Evolutionary conservation across 176 grass and related monocot genomes (phyloP), one percentile per base, ranked within the genome.

Genomic region (Ampelocalamus luodianensis): DNA sequence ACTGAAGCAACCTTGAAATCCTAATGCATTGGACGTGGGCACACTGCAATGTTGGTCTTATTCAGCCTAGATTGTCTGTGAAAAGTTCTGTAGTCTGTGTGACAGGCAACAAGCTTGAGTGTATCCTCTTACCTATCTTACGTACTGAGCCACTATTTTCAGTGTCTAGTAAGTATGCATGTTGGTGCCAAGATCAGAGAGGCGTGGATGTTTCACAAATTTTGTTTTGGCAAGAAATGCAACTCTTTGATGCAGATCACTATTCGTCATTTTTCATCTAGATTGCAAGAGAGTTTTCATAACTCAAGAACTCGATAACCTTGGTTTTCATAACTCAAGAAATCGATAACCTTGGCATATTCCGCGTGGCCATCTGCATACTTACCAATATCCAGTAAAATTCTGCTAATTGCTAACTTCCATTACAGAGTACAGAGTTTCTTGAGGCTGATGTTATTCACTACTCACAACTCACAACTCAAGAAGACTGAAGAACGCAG

Each of bases 1-100:
- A 45, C 51, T 54, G 62, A 69, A 76, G 61, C 70, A 85, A 75
- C 82, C 82, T 83, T n/a, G 49, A 79, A 50, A 80, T 85, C 76
- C 46, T 85, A 66, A 70, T 11, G 43, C 17, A 29, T 26, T 32
- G 9, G 59, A 72, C 20, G 51, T 71, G 80, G 87, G 45, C 87
- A 72, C 36, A 10, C 51, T 38, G 53, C 68, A 78, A 27, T 79
- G 46, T 43, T 68, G 82, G 88, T 76, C 76, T 68, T 49, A 22
- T 65, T 80, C 76, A 68, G 16, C 81, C n/a, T 32, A 89, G 38
- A 56, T 80, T 80, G n/a, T 58, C 76, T 68, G 82, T 50, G 54
- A 74, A 80, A 45, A 73, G 11, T 20, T 75, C 87, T 76, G 61
- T 68, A 76, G 55, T 42, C 51, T n/a, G 55, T n/a, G n/a, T 80